Conservation (phyloP, 495 filamentous ascomycete species). For the Daldinia decipiens region DNA sequence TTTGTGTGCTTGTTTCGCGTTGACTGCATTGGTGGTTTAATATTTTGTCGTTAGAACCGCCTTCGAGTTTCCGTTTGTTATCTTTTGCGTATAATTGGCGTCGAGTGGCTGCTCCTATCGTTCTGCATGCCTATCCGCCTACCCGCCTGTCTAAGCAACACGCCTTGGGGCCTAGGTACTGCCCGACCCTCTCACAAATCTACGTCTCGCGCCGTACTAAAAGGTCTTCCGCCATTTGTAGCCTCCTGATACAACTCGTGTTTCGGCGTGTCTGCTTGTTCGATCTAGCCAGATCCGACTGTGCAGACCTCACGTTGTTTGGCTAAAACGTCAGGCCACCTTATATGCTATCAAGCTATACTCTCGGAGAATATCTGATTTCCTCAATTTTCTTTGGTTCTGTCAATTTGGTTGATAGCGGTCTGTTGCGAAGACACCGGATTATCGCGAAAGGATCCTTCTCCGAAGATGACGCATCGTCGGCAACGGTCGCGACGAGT, state of each 20-base stretch:
- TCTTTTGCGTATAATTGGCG: conserved; percentile 15
- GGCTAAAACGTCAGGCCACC: conserved; percentile 9
- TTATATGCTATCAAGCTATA: conserved; percentile 11
- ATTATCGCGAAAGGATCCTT: conserved; percentile 7
- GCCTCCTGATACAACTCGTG: conserved; percentile 38
- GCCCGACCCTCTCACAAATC: conserved; percentile 27
- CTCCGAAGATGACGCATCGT: conserved; percentile 37
- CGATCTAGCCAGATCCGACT: conserved; percentile 25
- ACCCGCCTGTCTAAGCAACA: no score
- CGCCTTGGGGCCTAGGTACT: conserved; percentile 18
- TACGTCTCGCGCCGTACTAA: conserved; percentile 28
- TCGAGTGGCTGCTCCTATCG: conserved; percentile 10
- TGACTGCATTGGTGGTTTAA: conserved; percentile 27
- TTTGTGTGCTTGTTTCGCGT: conserved; percentile 32
- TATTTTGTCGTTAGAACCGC: conserved; percentile 13
- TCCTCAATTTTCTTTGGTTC: neutral
- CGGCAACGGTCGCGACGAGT: conserved; percentile 38
- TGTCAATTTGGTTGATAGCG: conserved; percentile 8
- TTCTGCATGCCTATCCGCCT: conserved; percentile 19
- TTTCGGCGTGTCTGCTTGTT: conserved; percentile 33
- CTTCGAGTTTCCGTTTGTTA: conserved; percentile 25
- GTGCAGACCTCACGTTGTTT: conserved; percentile 8
- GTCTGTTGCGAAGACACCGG: neutral
- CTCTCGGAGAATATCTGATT: conserved; percentile 5
- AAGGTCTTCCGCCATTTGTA: conserved; percentile 20